Percentiles rank a stretch among this genome's conserved stretches.
phyloP scores from a whole-genome alignment of 2,329 filamentous ascomycete species.

The Canariomyces notabilis region DNA sequence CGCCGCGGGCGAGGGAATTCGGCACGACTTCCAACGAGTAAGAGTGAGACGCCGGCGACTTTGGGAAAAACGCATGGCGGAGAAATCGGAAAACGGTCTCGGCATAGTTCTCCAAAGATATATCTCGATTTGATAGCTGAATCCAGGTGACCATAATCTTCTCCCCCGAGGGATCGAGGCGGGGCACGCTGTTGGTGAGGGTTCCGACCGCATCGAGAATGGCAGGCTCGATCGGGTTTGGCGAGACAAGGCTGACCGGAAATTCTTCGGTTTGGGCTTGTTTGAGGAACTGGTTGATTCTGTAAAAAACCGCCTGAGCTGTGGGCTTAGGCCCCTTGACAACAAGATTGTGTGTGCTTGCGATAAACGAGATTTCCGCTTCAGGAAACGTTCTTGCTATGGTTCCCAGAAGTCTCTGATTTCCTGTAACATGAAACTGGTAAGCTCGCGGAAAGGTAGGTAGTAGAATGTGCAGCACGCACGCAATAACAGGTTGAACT shows the following conservation, averaged over 20 bases:
- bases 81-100: constrained; percentile 46
- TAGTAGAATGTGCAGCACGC: constrained; percentile 24
- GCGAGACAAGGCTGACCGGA: constrained; percentile 23
- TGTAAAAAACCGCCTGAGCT: constrained; percentile 32
- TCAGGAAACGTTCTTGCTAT: constrained; percentile 31
- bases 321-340: constrained; percentile 35
- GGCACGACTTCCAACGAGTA: constrained; percentile 21
- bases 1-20: constrained; percentile 12
- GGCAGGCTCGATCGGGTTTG: constrained; percentile 21
- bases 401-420: constrained; percentile 31
- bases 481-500: constrained; percentile 45
- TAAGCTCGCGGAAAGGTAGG: constrained; percentile 6
- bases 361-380: constrained; percentile 33
- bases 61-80: constrained; percentile 29
- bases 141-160: constrained; percentile 41
- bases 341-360: constrained; percentile 20
- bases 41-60: constrained; percentile 15
- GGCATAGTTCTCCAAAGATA: constrained; percentile 35
- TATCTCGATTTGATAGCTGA: constrained; percentile 22
- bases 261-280: constrained; percentile 25
- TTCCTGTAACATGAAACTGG: constrained; percentile 26
- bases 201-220: constrained; percentile 34
- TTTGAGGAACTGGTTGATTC: constrained; percentile 31
- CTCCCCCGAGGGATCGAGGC: constrained; percentile 29
- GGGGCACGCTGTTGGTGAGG: constrained; percentile 37